A percentile compares a stretch with the other conserved stretches of the same genome.
phyloP scores from a whole-genome alignment of 2,329 filamentous ascomycete species.

The Ceratocystis variospora region DNA sequence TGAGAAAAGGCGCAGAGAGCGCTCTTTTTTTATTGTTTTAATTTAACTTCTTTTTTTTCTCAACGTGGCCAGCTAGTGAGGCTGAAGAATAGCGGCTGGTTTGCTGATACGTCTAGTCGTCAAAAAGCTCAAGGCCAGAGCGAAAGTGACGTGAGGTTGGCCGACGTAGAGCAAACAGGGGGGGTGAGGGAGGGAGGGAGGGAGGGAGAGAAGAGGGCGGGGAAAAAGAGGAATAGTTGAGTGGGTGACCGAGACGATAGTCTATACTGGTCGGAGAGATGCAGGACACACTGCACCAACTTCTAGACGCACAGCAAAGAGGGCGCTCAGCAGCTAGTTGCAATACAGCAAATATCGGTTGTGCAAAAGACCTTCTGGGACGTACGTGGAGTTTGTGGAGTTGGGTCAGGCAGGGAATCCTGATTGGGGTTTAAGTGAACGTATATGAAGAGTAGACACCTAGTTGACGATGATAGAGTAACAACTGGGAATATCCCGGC shows the following conservation, averaged over 20 bases:
- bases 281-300: background rate
- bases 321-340: background rate
- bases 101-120: slow-evolving; percentile 4
- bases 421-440: slow-evolving; percentile 15
- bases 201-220: background rate
- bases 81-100: background rate
- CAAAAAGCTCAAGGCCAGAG: background rate
- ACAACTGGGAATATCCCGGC: slow-evolving; percentile 17
- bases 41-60: background rate
- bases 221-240: slow-evolving; percentile 1
- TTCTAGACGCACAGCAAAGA: background rate
- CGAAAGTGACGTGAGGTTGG: slow-evolving; percentile 4
- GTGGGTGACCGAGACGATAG: background rate
- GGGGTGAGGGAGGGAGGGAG: background rate
- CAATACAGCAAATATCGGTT: slow-evolving; percentile 9
- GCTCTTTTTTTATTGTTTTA: background rate
- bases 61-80: slow-evolving; percentile 4
- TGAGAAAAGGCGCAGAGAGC: background rate
- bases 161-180: background rate
- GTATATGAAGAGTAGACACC: slow-evolving; percentile 12
- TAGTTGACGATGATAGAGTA: slow-evolving; percentile 13
- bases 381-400: slow-evolving; percentile 13
- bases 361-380: slow-evolving; percentile 5
- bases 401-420: slow-evolving; percentile 10
- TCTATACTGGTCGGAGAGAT: slow-evolving; percentile 1